These are phyloP conservation scores for Crucihimalaya himalaica DNA, from an alignment of 345 rosid species.

Conservation along the genomic window DNA sequence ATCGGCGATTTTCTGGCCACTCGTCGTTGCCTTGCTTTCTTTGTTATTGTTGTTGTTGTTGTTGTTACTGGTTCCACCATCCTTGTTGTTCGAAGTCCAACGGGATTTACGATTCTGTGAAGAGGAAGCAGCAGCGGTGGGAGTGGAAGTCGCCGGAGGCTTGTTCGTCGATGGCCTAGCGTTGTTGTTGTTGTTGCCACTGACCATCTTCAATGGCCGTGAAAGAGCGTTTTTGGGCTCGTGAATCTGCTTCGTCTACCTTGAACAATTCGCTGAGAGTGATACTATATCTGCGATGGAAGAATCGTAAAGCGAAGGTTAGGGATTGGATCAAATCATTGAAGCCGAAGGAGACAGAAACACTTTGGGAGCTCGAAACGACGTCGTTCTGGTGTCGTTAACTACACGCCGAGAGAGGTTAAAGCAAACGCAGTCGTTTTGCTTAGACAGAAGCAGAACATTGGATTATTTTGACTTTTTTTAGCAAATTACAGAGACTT, in stretches of 20 bases:
- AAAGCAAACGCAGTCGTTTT: not conserved
- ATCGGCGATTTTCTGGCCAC: slow-evolving; percentile 38
- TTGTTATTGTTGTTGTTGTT: slow-evolving; percentile 21
- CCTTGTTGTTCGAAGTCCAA: slow-evolving; percentile 50
- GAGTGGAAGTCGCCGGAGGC: slow-evolving; percentile 41
- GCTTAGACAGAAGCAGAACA: not conserved
- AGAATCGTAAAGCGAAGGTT: not conserved
- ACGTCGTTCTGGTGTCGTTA: not conserved
- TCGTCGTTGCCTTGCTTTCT: slow-evolving; percentile 22
- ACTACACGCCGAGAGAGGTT: too few species aligned
- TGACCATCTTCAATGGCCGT: slow-evolving; percentile 51
- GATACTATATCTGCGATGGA: not conserved
- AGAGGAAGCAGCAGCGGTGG: slow-evolving; percentile 34
- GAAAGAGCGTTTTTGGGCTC: not conserved
- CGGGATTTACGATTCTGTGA: slow-evolving; percentile 60
- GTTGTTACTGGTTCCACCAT: slow-evolving; percentile 34
- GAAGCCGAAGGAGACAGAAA: not conserved
- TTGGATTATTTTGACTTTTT: not conserved
- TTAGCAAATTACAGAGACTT: slow-evolving; percentile 4
- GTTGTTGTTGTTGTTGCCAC: slow-evolving; percentile 43
- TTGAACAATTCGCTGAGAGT: not conserved
- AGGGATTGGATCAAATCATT: slow-evolving; percentile 8
- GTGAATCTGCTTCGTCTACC: slow-evolving; percentile 3
- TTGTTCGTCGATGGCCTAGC: slow-evolving; percentile 47
- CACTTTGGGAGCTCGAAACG: not conserved